A percentile compares a stretch with the other conserved stretches of the same genome.
phyloP scores from a whole-genome alignment of 495 filamentous ascomycete species.

The Aspergillus mulundensis region DNA sequence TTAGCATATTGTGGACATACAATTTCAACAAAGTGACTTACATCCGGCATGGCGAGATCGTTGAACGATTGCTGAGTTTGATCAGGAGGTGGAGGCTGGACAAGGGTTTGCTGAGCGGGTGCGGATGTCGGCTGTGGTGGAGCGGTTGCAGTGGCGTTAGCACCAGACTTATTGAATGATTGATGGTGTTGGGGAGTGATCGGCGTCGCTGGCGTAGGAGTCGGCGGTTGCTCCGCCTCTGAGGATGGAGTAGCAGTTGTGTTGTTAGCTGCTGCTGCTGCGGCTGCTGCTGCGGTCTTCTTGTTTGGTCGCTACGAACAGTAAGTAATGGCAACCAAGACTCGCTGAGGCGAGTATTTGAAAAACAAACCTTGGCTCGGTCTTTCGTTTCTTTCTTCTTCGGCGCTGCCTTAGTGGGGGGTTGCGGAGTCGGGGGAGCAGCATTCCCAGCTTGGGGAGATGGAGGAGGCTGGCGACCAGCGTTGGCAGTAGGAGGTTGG shows the following conservation, averaged over 20 bases:
- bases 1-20: conserved; percentile 14
- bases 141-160: conserved; percentile 44
- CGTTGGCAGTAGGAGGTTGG: conserved; percentile 62
- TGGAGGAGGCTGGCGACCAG: conserved; percentile 63
- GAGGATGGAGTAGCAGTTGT: conserved; percentile 66
- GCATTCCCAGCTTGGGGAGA: conserved; percentile 73
- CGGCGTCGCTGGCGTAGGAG: conserved; percentile 77
- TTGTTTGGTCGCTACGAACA: conserved; percentile 46
- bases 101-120: conserved; percentile 37
- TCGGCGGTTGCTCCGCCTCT: conserved; percentile 68
- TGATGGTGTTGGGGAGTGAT: conserved; percentile 74
- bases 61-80: conserved; percentile 36
- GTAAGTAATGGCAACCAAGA: conserved; percentile 15
- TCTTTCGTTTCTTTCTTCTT: conserved; percentile 82
- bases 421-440: conserved; percentile 83
- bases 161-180: conserved; percentile 57
- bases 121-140: conserved; percentile 40
- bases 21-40: conserved; percentile 32
- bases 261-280: conserved; percentile 52
- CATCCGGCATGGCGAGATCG: conserved; percentile 39
- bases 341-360: neutral
- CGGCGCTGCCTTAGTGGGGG: conserved; percentile 69
- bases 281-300: conserved; percentile 49
- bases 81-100: conserved; percentile 45
- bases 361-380: conserved; percentile 63